Evolutionary conservation across 257 asterid genomes (phyloP).

Genomic region (Ballota nigra): DNA sequence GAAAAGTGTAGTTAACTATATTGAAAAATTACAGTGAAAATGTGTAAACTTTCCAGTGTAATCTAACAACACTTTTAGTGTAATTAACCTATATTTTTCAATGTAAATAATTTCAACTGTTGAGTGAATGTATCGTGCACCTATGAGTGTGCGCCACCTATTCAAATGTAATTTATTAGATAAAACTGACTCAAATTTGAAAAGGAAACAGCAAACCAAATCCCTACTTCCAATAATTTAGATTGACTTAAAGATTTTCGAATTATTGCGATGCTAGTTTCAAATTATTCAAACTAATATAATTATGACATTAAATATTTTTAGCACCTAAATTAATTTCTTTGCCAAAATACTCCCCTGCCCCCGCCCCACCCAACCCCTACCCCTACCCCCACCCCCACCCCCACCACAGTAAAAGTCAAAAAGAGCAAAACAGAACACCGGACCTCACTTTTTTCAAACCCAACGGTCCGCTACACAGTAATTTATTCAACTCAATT

Average conservation of each 20-base stretch:
- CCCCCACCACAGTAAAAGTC: background rate
- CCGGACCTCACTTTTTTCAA: background rate
- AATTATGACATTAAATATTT: background rate
- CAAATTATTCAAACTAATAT: background rate
- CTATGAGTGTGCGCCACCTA: too few relatives aligned
- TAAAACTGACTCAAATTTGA: background rate
- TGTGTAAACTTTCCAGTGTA: too few relatives aligned
- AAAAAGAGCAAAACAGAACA: background rate
- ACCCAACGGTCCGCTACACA: slow-evolving; percentile 26
- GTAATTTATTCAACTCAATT: slow-evolving; percentile 10
- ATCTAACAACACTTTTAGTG: too few relatives aligned
- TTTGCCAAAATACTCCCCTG: background rate
- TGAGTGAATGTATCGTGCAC: too few relatives aligned
- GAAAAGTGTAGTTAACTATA: too few relatives aligned
- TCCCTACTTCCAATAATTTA: background rate
- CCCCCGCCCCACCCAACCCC: too few relatives aligned
- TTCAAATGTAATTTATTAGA: too few relatives aligned
- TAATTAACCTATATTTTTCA: too few relatives aligned
- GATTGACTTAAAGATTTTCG: background rate
- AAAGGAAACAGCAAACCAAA: background rate
- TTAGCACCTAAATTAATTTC: background rate
- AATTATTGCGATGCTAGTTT: background rate
- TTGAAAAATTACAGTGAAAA: too few relatives aligned
- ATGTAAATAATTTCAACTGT: too few relatives aligned
- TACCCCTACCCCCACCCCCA: background rate